These are phyloP conservation scores for Picochlorum costavermella DNA, from an alignment of 139 green algal genomes.

Conservation along the genomic window DNA sequence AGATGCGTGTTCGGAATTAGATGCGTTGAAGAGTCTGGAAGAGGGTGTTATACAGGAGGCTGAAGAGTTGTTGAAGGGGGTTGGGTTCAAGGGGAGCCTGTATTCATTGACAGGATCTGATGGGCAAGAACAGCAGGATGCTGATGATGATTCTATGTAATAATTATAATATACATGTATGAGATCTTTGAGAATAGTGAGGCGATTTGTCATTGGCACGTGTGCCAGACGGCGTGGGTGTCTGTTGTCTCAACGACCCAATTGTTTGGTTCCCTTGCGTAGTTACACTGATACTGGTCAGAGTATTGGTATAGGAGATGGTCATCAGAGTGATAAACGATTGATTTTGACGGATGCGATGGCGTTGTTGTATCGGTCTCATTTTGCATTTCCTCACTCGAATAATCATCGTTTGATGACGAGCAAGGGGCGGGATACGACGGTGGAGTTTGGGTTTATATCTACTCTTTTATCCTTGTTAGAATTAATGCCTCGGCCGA, in stretches of 20 bases:
- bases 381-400: slow-evolving; percentile 33
- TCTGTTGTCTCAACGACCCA: no score
- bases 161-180: background rate
- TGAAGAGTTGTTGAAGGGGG: slow-evolving; percentile 23
- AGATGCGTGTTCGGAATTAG: slow-evolving; percentile 28
- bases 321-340: background rate
- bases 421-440: slow-evolving; percentile 32
- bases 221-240: no score
- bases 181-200: background rate
- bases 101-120: slow-evolving; percentile 2
- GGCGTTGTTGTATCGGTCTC: slow-evolving; percentile 43
- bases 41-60: slow-evolving; percentile 19
- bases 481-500: slow-evolving; percentile 34
- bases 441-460: slow-evolving; percentile 41
- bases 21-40: slow-evolving; percentile 24
- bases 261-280: background rate
- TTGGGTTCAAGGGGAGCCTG: slow-evolving; percentile 26
- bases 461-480: slow-evolving; percentile 37
- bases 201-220: no score
- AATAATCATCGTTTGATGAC: slow-evolving; percentile 22
- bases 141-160: no score
- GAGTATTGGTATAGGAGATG: background rate
- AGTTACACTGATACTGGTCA: background rate
- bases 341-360: slow-evolving; percentile 47
- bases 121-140: background rate